Evolutionary conservation across 495 filamentous ascomycete species (phyloP), one percentile per base, ranked within the genome.

Genomic region (Bombardia bombarda): DNA sequence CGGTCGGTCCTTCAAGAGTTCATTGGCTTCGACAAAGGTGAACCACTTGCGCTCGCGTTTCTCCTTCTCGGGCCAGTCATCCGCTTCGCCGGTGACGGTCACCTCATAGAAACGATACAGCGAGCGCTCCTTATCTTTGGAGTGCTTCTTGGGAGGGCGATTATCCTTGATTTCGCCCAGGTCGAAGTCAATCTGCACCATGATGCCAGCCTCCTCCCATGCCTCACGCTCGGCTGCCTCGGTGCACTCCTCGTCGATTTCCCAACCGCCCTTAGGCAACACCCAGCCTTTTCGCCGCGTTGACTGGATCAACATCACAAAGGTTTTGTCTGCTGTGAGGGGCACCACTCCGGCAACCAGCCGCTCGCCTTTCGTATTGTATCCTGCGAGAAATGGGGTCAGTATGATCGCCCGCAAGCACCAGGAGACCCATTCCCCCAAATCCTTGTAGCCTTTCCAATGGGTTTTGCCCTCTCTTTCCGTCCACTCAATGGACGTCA

Each of bases 201-300:
- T 65, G 55, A 98, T 89, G 51, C 92, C 92, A 38, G 87, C 92
- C 67, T 98, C 92, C 67, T 98, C 92, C 92, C 92, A 98, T 33
- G 92, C 93, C 67, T 98, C 92, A 45, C 92, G 71, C 42, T 68
- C 67, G 25, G 73, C 75, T 31, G 73, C 73, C 46, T 74, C 68
- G 38, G 61, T 62, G 45, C 72, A 77, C 46, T 71, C 74, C 67
- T 98, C 92, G 66, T 98, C 92, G 14, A 78, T 83, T 64, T 98
- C 92, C 86, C 93, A 98, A 42, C 92, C 92, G 52, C 92, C 92
- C 62, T 98, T 98, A 41, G 92, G 92, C 42, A 98, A 73, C 30
- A 98, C 90, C 92, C 93, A 98, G 47, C 86, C 87, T 46, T 69
- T 68, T 49, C 89, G 85, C 40, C 86, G 77, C 39, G 84, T 87